A percentile compares a stretch with the other conserved stretches of the same genome.
These are phyloP conservation scores for Populus alba DNA, from an alignment of 345 rosid species.

Conservation along the genomic window DNA sequence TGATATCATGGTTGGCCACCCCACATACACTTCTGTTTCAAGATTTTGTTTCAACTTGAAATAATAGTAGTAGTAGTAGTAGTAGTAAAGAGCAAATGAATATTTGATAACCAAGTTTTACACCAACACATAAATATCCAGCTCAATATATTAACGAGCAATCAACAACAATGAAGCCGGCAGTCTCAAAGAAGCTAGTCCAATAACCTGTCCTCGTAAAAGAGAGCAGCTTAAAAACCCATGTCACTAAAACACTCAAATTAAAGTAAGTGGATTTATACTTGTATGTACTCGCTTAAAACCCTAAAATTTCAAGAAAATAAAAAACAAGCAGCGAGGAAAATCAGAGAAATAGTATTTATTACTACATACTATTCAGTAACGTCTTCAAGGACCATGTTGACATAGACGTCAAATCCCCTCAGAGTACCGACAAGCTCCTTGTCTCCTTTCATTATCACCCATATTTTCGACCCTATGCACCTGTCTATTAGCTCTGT, in stretches of 20 bases:
- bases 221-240: neutral
- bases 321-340: neutral
- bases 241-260: neutral
- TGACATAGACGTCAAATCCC: constrained; percentile 83
- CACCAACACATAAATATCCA: neutral
- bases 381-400: constrained; percentile 76
- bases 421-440: constrained; percentile 77
- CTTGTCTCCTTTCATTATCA: constrained; percentile 90
- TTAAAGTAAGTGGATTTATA: too few relatives aligned
- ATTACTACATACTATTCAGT: constrained; percentile 53
- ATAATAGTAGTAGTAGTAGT: neutral
- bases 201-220: neutral
- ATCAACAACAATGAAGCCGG: neutral
- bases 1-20: neutral
- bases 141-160: neutral
- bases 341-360: neutral
- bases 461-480: constrained; percentile 85
- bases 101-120: neutral
- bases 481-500: constrained; percentile 84
- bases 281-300: neutral
- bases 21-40: neutral
- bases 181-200: neutral
- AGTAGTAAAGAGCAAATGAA: neutral
- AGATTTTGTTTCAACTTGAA: neutral
- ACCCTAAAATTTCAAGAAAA: neutral